A percentile compares a stretch with the other conserved stretches of the same genome.
These are phyloP conservation scores for Moesziomyces sp. DNA, from an alignment of 1,284 basidiomycete genomes.

Conservation along the genomic window DNA sequence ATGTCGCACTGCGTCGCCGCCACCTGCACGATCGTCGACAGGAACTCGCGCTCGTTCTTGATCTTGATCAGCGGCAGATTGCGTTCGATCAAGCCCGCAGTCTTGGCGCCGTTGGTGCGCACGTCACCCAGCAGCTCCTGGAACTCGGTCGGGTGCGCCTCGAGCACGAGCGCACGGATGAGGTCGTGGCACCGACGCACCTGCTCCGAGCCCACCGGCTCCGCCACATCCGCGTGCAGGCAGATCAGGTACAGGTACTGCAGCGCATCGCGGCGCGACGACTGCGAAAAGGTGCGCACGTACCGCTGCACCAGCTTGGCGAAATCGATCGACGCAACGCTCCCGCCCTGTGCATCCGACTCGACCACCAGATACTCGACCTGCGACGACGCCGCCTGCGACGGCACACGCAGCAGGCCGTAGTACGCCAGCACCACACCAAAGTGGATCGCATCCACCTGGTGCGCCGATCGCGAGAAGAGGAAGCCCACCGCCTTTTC, in stretches of 20 bases:
- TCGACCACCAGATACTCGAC: conserved; percentile 50
- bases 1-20: conserved; percentile 81
- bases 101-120: conserved; percentile 85
- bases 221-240: conserved; percentile 76
- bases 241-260: conserved; percentile 94
- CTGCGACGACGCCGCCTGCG: conserved; percentile 81
- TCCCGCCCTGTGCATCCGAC: conserved; percentile 32
- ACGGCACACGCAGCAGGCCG: conserved; percentile 85
- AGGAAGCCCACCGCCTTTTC: conserved; percentile 91
- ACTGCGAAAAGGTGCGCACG: conserved; percentile 86
- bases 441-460: conserved; percentile 93
- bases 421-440: conserved; percentile 93
- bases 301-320: conserved; percentile 91
- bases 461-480: conserved; percentile 86
- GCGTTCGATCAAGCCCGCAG: conserved; percentile 87
- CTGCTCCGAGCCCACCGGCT: conserved; percentile 80
- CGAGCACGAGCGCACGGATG: conserved; percentile 85
- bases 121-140: conserved; percentile 89
- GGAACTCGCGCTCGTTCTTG: conserved; percentile 77
- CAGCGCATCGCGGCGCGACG: conserved; percentile 90
- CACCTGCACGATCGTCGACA: conserved; percentile 82
- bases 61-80: conserved; percentile 82
- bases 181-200: conserved; percentile 86
- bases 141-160: conserved; percentile 78
- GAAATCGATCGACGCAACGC: conserved; percentile 74